These are phyloP conservation scores for Cercospora berteroae DNA, from an alignment of 2,329 filamentous ascomycete genomes.

Conservation along the genomic window DNA sequence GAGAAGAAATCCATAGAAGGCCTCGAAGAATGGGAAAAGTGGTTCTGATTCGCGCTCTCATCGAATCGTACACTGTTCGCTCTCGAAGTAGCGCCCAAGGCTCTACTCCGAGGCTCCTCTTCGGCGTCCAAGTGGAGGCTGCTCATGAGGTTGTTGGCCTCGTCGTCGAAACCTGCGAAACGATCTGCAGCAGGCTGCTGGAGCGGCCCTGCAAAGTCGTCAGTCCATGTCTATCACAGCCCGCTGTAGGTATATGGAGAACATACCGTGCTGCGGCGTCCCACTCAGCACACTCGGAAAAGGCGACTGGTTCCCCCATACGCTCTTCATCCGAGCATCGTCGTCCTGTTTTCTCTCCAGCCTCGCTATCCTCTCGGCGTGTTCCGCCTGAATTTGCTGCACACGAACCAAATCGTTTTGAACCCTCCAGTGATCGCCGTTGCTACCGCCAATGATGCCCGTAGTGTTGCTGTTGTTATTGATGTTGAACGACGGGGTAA, in stretches of 20 bases:
- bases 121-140: slow-evolving; percentile 83
- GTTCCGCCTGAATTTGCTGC: slow-evolving; percentile 59
- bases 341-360: slow-evolving; percentile 63
- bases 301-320: slow-evolving; percentile 81
- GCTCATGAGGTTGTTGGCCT: slow-evolving; percentile 74
- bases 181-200: slow-evolving; percentile 78
- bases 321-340: slow-evolving; percentile 69
- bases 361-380: slow-evolving; percentile 59
- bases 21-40: slow-evolving; percentile 79
- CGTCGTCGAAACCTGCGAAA: slow-evolving; percentile 87
- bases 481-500: slow-evolving; percentile 51
- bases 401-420: slow-evolving; percentile 62
- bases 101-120: slow-evolving; percentile 66
- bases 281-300: slow-evolving; percentile 83
- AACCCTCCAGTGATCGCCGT: slow-evolving; percentile 61
- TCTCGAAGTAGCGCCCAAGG: slow-evolving; percentile 78
- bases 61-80: slow-evolving; percentile 98
- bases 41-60: slow-evolving; percentile 87
- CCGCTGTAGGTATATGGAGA: not conserved
- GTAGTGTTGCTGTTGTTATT: slow-evolving; percentile 16
- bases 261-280: slow-evolving; percentile 81
- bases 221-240: not conserved
- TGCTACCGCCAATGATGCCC: slow-evolving; percentile 37
- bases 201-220: slow-evolving; percentile 61
- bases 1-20: slow-evolving; percentile 81